Percentiles rank a stretch among this genome's conserved stretches.
Conservation (phyloP, 225 moss, liverwort and hornwort species). For the Sphagnum tenellum region DNA sequence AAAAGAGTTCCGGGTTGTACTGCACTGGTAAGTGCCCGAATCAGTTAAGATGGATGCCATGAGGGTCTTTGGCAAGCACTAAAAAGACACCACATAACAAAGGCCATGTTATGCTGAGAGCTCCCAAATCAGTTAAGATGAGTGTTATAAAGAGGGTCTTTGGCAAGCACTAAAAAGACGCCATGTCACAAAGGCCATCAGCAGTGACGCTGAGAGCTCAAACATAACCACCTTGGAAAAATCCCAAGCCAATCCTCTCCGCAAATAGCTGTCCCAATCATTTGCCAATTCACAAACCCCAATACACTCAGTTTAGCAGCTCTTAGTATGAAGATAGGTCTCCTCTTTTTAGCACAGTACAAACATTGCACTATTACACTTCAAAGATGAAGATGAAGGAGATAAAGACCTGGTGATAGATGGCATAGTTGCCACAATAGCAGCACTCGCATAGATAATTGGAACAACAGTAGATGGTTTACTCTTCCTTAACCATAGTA, state of each 20-base stretch:
- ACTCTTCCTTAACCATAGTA: constrained; percentile 88
- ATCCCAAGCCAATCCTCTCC: constrained; percentile 66
- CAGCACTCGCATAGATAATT: constrained; percentile 63
- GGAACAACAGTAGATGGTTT: constrained; percentile 75
- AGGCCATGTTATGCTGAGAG: constrained; percentile 53
- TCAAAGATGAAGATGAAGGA: too few species aligned
- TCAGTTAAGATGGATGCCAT: not conserved
- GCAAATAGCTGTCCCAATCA: constrained; percentile 48
- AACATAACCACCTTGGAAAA: constrained; percentile 65
- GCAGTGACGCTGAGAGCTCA: constrained; percentile 60
- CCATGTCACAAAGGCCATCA: constrained; percentile 68
- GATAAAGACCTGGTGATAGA: constrained; percentile 44
- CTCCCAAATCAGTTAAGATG: constrained; percentile 12
- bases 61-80: constrained; percentile 64
- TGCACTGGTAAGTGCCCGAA: constrained; percentile 19
- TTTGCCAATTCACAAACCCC: too few species aligned
- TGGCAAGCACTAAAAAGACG: constrained; percentile 73
- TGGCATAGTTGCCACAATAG: constrained; percentile 80
- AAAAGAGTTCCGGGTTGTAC: too few species aligned
- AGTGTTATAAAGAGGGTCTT: constrained; percentile 22
- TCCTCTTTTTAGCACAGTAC: too few species aligned
- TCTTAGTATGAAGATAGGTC: too few species aligned
- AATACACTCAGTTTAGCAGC: too few species aligned
- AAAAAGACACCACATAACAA: constrained; percentile 77
- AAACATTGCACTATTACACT: too few species aligned